Base-by-base conservation (phyloP, 2,329 filamentous ascomycete species). In the Knufia fluminis region DNA sequence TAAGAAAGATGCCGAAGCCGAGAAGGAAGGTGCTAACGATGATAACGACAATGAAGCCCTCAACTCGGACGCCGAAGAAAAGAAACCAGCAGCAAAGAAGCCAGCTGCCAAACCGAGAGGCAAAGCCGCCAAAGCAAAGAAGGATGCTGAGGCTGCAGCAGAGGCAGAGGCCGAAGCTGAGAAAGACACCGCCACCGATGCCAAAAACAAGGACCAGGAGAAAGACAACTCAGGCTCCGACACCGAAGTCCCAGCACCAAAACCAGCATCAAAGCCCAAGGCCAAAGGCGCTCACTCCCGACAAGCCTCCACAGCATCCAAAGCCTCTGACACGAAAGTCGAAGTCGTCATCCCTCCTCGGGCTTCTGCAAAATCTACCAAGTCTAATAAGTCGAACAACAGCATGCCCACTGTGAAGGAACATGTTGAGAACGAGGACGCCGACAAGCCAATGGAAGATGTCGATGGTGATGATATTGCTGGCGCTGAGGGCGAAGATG, bases 401-500 rank as follows among this genome's bases (percentile, higher is more conserved):
- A 17, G n/a, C n/a, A n/a, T n/a, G n/a, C n/a, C n/a, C n/a, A n/a
- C n/a, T n/a, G n/a, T n/a, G n/a, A n/a, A 32, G 10, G 39, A 16
- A 26, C 2, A 9, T 24, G 38, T 22, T 20, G 16, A 24, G 7
- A 26, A 35, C 14, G 16, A 17, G n/a, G 32, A 20, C 32, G 23
- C 16, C 16, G 38, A 31, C 17, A 40, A 16, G 31, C 28, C 16
- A 19, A 33, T 17, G 10, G 41, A 50, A 20, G 46, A 49, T n/a
- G 42, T 36, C 23, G 28, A 46, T n/a, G 38, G 41, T 31, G 49
- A 43, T 22, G 40, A 48, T 4, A 31, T 38, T 23, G 31, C 3
- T 28, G 39, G 23, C 8, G 28, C 38, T 23, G 39, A 51, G 16
- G 48, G 36, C 35, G 49, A 46, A 20, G 24, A 35, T 12, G 26